Evolutionary conservation across 2,329 filamentous ascomycete genomes (phyloP).

Genomic region (Trichoderma cornu-damae): DNA sequence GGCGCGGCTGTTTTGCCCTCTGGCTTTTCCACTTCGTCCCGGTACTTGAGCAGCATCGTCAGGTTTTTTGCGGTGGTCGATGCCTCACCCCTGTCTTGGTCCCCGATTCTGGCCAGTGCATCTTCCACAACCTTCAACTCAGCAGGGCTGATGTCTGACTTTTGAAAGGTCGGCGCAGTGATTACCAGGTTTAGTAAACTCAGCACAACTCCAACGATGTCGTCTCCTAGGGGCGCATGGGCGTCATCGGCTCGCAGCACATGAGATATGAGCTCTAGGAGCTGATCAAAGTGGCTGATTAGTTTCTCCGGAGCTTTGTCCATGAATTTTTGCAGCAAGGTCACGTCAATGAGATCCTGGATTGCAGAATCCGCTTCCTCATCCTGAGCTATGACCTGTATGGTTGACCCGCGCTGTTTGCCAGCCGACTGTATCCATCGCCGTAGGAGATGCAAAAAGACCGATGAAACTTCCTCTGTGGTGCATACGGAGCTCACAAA

Average conservation of each 20-base stretch:
- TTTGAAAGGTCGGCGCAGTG: slow-evolving; percentile 52
- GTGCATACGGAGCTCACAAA: slow-evolving; percentile 48
- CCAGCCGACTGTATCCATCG: slow-evolving; percentile 47
- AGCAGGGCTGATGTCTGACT: slow-evolving; percentile 39
- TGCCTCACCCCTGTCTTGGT: slow-evolving; percentile 36
- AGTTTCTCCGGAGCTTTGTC: slow-evolving; percentile 58
- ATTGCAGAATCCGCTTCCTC: slow-evolving; percentile 39
- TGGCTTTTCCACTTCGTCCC: slow-evolving; percentile 47
- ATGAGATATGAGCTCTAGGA: slow-evolving; percentile 59
- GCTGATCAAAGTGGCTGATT: slow-evolving; percentile 57
- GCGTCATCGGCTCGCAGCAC: slow-evolving; percentile 49
- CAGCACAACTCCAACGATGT: slow-evolving; percentile 49
- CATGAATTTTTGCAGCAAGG: slow-evolving; percentile 61
- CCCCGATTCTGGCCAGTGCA: slow-evolving; percentile 43
- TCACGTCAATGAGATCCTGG: slow-evolving; percentile 50
- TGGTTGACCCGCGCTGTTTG: slow-evolving; percentile 25
- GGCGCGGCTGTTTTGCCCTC: slow-evolving; percentile 36
- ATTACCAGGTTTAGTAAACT: slow-evolving; percentile 58
- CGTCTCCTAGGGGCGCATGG: slow-evolving; percentile 40
- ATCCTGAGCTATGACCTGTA: slow-evolving; percentile 29
- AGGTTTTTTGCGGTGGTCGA: slow-evolving; percentile 54
- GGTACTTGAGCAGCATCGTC: slow-evolving; percentile 50
- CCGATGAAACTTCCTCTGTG: slow-evolving; percentile 51
- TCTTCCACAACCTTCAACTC: slow-evolving; percentile 44
- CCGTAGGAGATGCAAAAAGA: slow-evolving; percentile 57